phyloP scores from a whole-genome alignment of 441 rosid genomes.

The Erodium texanum region DNA sequence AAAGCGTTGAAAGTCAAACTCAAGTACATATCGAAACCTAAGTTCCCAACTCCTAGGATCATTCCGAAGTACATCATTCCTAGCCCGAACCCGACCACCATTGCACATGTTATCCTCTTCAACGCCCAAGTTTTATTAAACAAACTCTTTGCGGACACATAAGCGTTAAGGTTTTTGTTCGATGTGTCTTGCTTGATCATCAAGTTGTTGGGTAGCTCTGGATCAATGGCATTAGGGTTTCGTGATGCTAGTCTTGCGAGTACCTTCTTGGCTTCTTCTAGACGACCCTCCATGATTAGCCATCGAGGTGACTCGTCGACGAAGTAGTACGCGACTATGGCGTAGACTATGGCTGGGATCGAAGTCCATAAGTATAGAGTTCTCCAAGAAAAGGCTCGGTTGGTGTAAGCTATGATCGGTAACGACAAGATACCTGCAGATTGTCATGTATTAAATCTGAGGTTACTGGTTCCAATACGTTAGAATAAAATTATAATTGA shows the following conservation, averaged over 20 bases:
- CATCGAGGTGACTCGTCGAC: conserved; percentile 71
- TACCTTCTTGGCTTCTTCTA: conserved; percentile 40
- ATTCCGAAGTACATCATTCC: conserved; percentile 72
- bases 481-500: too few relatives aligned
- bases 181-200: too few relatives aligned
- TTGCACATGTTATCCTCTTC: conserved; percentile 30
- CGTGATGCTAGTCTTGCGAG: conserved; percentile 32
- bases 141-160: conserved; percentile 36
- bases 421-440: conserved; percentile 45
- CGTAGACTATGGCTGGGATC: conserved; percentile 41
- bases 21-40: conserved; percentile 45
- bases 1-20: conserved; percentile 46
- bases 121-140: conserved; percentile 48
- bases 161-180: conserved; percentile 21
- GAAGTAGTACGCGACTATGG: conserved; percentile 29
- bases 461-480: too few relatives aligned
- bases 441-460: too few relatives aligned
- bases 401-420: conserved; percentile 46
- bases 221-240: background rate
- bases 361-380: conserved; percentile 52
- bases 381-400: conserved; percentile 54
- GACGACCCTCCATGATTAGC: conserved; percentile 53
- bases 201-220: too few relatives aligned
- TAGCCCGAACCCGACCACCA: conserved; percentile 41
- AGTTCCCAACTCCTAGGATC: conserved; percentile 58